Evolutionary conservation across 176 grass and related monocot species (phyloP).

Genomic region (Thalia dealbata): DNA sequence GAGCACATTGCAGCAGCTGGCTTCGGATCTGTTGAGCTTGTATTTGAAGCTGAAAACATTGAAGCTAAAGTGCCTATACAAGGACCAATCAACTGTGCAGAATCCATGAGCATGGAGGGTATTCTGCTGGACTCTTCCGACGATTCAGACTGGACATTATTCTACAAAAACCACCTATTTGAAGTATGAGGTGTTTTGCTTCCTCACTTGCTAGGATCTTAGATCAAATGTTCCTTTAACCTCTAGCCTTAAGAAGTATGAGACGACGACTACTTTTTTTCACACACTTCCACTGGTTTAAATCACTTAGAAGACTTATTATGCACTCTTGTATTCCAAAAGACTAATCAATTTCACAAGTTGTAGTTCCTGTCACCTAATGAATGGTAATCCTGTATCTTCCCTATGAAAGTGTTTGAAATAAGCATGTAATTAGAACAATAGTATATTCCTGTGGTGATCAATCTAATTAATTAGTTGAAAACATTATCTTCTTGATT

Average conservation of each 20-base stretch:
- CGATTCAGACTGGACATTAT: constrained; percentile 80
- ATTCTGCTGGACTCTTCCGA: constrained; percentile 50
- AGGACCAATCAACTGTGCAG: constrained; percentile 27
- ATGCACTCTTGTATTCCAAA: too few species aligned
- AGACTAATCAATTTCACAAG: too few species aligned
- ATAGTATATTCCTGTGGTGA: too few species aligned
- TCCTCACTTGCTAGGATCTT: constrained; percentile 1
- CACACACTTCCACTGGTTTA: too few species aligned
- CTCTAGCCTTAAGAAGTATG: background rate
- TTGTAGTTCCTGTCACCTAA: too few species aligned
- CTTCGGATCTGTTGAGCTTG: constrained; percentile 50
- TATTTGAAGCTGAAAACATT: constrained; percentile 9
- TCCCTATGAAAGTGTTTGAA: too few species aligned
- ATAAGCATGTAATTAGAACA: too few species aligned
- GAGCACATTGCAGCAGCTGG: constrained; percentile 23
- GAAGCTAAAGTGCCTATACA: constrained; percentile 1
- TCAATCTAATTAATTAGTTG: background rate
- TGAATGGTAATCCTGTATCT: too few species aligned
- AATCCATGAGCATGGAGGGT: constrained; percentile 65
- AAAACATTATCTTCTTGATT: background rate
- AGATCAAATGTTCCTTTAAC: background rate
- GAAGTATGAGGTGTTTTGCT: constrained; percentile 38
- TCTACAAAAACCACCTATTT: constrained; percentile 71
- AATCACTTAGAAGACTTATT: too few species aligned
- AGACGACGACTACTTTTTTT: background rate